Evolutionary conservation across 352 stramenopile species (phyloP).

Genomic region (Globisporangium heterothallicum): DNA sequence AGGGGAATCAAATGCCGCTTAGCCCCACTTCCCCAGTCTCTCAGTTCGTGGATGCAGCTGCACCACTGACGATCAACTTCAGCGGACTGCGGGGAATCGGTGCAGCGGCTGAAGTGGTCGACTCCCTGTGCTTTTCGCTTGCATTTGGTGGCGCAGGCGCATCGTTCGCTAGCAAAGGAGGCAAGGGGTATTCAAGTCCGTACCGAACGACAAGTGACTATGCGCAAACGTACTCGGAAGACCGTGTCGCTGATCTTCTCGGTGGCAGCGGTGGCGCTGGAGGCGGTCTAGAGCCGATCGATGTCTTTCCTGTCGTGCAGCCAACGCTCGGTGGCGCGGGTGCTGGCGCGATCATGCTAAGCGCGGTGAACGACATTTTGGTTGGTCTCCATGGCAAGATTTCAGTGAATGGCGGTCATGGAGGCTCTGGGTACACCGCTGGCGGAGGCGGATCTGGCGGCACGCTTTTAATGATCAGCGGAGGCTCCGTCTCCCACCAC

Average conservation of each 20-base stretch:
- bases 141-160: conserved; percentile 85
- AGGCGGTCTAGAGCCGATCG: conserved; percentile 76
- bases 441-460: conserved; percentile 57
- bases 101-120: conserved; percentile 42
- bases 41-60: conserved; percentile 20
- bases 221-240: conserved; percentile 30
- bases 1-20: conserved; percentile 71
- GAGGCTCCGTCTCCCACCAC: conserved; percentile 53
- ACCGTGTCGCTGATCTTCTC: conserved; percentile 72
- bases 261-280: conserved; percentile 90
- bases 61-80: conserved; percentile 37
- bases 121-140: conserved; percentile 86
- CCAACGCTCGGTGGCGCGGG: conserved; percentile 87
- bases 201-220: conserved; percentile 16
- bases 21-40: conserved; percentile 64
- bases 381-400: conserved; percentile 78
- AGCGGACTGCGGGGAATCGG: conserved; percentile 42
- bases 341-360: conserved; percentile 80
- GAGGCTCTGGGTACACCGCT: conserved; percentile 44
- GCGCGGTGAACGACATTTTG: conserved; percentile 92
- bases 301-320: conserved; percentile 57
- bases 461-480: conserved; percentile 42
- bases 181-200: conserved; percentile 41
- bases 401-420: conserved; percentile 62
- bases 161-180: conserved; percentile 48